Evolutionary conservation across 169 alveolate genomes (phyloP).

Genomic region (Plasmodium chabaudi): DNA sequence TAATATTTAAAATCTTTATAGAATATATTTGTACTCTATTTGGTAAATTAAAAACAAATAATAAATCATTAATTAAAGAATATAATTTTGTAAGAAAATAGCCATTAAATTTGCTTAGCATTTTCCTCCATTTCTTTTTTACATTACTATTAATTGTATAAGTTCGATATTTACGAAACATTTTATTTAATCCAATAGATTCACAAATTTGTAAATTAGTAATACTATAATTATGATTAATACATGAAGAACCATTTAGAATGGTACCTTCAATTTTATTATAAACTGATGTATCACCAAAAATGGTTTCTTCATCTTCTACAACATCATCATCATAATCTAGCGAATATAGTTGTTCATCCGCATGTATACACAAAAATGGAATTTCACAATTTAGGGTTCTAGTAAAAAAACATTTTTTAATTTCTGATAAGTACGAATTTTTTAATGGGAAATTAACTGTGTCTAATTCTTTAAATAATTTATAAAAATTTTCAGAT

Average conservation of each 20-base stretch:
- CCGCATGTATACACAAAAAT: slow-evolving; percentile 26
- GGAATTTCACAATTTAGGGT: slow-evolving; percentile 32
- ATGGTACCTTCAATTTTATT: neutral
- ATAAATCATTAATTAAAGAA: slow-evolving; percentile 33
- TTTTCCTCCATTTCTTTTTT: slow-evolving; percentile 3
- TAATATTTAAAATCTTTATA: slow-evolving; percentile 28
- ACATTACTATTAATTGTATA: neutral
- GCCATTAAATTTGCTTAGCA: slow-evolving; percentile 10
- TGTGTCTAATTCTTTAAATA: slow-evolving; percentile 7
- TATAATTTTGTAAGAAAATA: slow-evolving; percentile 11
- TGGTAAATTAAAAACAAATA: slow-evolving; percentile 43
- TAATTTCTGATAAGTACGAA: slow-evolving; percentile 24
- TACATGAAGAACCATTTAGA: neutral
- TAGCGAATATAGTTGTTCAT: neutral
- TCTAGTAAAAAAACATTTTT: slow-evolving; percentile 39
- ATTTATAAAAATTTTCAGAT: slow-evolving; percentile 22
- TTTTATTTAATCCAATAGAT: neutral
- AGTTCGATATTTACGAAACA: too few relatives aligned
- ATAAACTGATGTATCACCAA: neutral
- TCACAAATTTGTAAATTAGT: neutral
- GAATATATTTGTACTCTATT: slow-evolving; percentile 59
- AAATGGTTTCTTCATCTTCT: neutral
- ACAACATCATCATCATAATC: neutral
- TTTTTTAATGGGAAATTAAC: slow-evolving; percentile 33
- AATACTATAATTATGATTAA: neutral